These are phyloP conservation scores for Amoeboradix gromovi DNA, from an alignment of 371 early-diverging fungal genomes.

Conservation along the genomic window DNA sequence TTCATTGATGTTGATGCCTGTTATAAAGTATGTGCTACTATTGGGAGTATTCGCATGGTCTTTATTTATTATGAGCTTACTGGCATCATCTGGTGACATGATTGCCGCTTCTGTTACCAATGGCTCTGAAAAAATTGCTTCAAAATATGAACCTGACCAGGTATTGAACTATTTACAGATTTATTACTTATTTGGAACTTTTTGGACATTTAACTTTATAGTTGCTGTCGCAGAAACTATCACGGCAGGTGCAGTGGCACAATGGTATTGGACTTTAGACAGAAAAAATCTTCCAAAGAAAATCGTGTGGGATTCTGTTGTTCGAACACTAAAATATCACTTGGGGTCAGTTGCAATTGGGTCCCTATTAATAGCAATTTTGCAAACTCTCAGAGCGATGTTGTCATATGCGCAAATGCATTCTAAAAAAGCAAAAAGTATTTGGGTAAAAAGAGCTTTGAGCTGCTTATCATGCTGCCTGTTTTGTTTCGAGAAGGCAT, in stretches of 20 bases:
- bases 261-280: conserved; percentile 21
- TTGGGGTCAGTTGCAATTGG: conserved; percentile 22
- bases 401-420: conserved; percentile 7
- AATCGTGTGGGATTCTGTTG: conserved; percentile 10
- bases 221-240: conserved; percentile 14
- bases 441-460: conserved; percentile 8
- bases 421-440: conserved; percentile 4
- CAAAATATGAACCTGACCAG: background rate
- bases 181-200: conserved; percentile 17
- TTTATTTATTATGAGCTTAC: conserved; percentile 1
- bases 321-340: conserved; percentile 15
- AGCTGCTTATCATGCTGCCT: conserved; percentile 19
- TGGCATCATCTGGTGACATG: conserved; percentile 1
- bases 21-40: conserved; percentile 2
- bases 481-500: conserved; percentile 9
- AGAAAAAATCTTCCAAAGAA: conserved; percentile 8
- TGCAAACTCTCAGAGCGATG: conserved; percentile 13
- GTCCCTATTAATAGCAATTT: conserved; percentile 16
- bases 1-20: conserved; percentile 5
- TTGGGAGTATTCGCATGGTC: conserved; percentile 2
- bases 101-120: no score
- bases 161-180: conserved; percentile 2
- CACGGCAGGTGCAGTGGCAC: conserved; percentile 18
- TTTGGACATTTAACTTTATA: conserved; percentile 16
- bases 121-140: background rate